These are phyloP conservation scores for Bryoerythrophyllum caledonicum DNA, from an alignment of 225 moss, liverwort and hornwort genomes.

Conservation along the genomic window DNA sequence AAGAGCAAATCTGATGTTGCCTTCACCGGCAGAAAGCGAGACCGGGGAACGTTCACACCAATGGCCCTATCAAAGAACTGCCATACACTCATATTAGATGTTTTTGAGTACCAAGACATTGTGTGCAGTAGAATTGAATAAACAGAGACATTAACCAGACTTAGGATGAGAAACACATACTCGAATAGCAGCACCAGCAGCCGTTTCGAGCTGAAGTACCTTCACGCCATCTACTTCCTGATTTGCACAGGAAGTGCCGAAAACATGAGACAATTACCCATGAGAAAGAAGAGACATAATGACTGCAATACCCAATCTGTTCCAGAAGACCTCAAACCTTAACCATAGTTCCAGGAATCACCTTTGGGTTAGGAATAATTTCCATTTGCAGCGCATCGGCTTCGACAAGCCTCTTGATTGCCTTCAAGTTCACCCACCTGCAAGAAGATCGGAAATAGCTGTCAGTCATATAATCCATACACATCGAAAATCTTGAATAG, in stretches of 20 bases:
- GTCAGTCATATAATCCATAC: neutral
- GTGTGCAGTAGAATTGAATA: neutral
- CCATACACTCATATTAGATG: conserved; percentile 1
- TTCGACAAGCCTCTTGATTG: conserved; percentile 93
- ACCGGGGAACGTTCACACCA: conserved; percentile 97
- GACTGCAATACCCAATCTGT: neutral
- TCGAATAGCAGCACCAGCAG: conserved; percentile 97
- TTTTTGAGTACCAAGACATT: neutral
- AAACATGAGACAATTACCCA: neutral
- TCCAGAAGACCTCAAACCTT: neutral
- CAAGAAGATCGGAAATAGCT: neutral
- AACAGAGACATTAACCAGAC: neutral
- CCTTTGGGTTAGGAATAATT: conserved; percentile 99
- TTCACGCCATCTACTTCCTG: conserved; percentile 99
- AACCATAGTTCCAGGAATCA: conserved; percentile 15
- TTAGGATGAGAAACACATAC: conserved; percentile 36
- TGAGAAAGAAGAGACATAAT: neutral
- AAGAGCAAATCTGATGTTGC: conserved; percentile 93
- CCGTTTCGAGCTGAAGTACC: conserved; percentile 93
- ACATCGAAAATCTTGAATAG: too few relatives aligned
- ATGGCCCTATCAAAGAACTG: conserved; percentile 98
- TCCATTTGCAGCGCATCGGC: conserved; percentile 93
- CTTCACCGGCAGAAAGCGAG: conserved; percentile 96
- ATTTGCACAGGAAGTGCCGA: neutral
- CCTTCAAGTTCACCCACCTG: conserved; percentile 95